Conservation (phyloP, 2,329 filamentous ascomycete genomes). For the Gremmenia infestans region DNA sequence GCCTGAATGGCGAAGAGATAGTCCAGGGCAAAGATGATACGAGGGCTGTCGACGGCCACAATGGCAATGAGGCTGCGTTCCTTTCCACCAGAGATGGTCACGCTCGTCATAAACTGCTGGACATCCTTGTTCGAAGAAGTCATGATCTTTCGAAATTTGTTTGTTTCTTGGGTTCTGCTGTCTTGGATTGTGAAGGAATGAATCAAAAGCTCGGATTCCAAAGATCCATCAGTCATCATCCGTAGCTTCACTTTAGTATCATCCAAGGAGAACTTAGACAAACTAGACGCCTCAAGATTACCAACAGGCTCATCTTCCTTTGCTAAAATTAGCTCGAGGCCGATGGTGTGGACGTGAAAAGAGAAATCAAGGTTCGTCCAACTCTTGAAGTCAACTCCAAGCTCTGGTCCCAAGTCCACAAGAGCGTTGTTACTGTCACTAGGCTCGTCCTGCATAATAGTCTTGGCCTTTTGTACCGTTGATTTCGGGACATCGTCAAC, state of each 20-base stretch:
- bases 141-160: slow-evolving; percentile 98
- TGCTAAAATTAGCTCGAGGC: slow-evolving; percentile 79
- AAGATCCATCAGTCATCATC: slow-evolving; percentile 84
- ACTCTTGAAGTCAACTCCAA: slow-evolving; percentile 60
- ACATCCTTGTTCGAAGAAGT: slow-evolving; percentile 90
- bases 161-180: slow-evolving; percentile 80
- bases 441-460: slow-evolving; percentile 10
- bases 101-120: slow-evolving; percentile 96
- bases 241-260: slow-evolving; percentile 87
- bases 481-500: slow-evolving; percentile 65
- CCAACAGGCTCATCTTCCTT: slow-evolving; percentile 73
- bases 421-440: slow-evolving; percentile 36
- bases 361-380: slow-evolving; percentile 94
- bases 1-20: slow-evolving; percentile 87
- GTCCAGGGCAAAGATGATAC: slow-evolving; percentile 91
- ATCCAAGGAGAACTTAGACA: slow-evolving; percentile 92
- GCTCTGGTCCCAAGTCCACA: slow-evolving; percentile 62
- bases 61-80: slow-evolving; percentile 83
- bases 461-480: slow-evolving; percentile 23
- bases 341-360: slow-evolving; percentile 83
- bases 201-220: slow-evolving; percentile 90
- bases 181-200: slow-evolving; percentile 94
- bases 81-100: slow-evolving; percentile 83
- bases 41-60: slow-evolving; percentile 88
- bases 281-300: slow-evolving; percentile 69